A percentile compares a stretch with the other conserved stretches of the same genome.
These are phyloP conservation scores for Suillus subluteus DNA, from an alignment of 768 basidiomycete genomes.

Conservation along the genomic window DNA sequence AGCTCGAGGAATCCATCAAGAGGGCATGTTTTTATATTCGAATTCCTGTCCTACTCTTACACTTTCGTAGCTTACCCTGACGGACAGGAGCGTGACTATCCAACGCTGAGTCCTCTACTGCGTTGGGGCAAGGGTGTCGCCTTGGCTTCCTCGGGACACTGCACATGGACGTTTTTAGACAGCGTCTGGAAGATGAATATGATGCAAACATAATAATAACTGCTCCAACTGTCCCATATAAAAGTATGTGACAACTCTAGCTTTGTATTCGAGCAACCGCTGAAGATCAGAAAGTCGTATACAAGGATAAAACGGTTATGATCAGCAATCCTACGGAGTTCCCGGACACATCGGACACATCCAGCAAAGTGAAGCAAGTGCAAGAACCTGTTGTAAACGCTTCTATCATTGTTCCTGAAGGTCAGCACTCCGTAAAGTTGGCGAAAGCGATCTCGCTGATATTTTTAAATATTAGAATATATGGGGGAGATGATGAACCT, in stretches of 20 bases:
- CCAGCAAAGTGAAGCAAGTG: constrained; percentile 67
- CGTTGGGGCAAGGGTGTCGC: constrained; percentile 92
- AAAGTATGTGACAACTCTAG: constrained; percentile 47
- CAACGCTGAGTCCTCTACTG: constrained; percentile 92
- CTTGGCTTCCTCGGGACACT: constrained; percentile 94
- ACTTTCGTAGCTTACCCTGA: constrained; percentile 68
- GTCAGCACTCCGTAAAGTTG: constrained; percentile 40
- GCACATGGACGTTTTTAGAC: constrained; percentile 96
- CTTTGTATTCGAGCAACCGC: neutral
- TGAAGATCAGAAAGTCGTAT: constrained; percentile 58
- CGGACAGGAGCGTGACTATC: constrained; percentile 86
- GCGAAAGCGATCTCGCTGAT: neutral
- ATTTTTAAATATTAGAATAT: constrained; percentile 58
- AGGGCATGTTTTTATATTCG: constrained; percentile 53
- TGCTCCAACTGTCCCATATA: constrained; percentile 94
- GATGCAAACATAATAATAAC: constrained; percentile 94
- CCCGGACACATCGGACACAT: constrained; percentile 74
- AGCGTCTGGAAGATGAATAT: constrained; percentile 96
- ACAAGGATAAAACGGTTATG: constrained; percentile 59
- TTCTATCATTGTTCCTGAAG: constrained; percentile 93
- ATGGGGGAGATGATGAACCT: constrained; percentile 97
- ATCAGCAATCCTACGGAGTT: constrained; percentile 97
- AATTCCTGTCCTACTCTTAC: constrained; percentile 14
- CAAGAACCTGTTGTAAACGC: constrained; percentile 95
- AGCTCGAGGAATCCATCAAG: constrained; percentile 95